These are phyloP conservation scores for Naganishia vishniacii DNA, from an alignment of 768 basidiomycete genomes.

Conservation along the genomic window DNA sequence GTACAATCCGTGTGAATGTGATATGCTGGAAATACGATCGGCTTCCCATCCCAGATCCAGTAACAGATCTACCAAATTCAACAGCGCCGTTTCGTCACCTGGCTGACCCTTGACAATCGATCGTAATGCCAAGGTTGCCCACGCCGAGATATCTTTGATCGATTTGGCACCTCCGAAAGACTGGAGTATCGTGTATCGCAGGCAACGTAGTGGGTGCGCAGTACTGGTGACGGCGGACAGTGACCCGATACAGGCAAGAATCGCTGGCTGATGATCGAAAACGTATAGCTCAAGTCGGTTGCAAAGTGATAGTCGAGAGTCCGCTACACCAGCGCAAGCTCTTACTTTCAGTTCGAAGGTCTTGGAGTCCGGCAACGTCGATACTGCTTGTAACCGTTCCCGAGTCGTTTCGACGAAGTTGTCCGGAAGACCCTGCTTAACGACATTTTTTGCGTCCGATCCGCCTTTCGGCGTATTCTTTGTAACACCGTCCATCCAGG, in stretches of 20 bases:
- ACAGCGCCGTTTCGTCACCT: slow-evolving; percentile 66
- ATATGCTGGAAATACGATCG: slow-evolving; percentile 15
- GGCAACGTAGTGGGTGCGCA: background rate
- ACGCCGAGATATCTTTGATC: slow-evolving; percentile 57
- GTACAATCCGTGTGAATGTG: slow-evolving; percentile 39
- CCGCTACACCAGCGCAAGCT: slow-evolving; percentile 14
- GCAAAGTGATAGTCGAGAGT: background rate
- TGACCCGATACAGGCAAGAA: background rate
- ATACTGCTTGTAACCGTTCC: background rate
- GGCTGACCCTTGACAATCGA: slow-evolving; percentile 50
- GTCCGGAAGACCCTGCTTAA: background rate
- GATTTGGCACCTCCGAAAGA: background rate
- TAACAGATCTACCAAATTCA: slow-evolving; percentile 46
- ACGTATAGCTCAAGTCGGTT: background rate
- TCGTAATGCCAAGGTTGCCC: slow-evolving; percentile 51
- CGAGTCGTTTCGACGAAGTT: background rate
- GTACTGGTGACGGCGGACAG: background rate
- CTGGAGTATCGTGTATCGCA: background rate
- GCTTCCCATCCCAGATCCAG: slow-evolving; percentile 26
- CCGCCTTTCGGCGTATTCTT: slow-evolving; percentile 68
- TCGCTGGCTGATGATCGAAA: background rate
- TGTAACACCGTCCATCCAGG: slow-evolving; percentile 71
- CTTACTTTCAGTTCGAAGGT: slow-evolving; percentile 40
- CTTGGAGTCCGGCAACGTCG: background rate
- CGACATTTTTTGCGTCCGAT: slow-evolving; percentile 53